A percentile compares a stretch with the other conserved stretches of the same genome.
These are phyloP conservation scores for Gymnopus androsaceus DNA, from an alignment of 1,284 basidiomycete genomes.

Conservation along the genomic window DNA sequence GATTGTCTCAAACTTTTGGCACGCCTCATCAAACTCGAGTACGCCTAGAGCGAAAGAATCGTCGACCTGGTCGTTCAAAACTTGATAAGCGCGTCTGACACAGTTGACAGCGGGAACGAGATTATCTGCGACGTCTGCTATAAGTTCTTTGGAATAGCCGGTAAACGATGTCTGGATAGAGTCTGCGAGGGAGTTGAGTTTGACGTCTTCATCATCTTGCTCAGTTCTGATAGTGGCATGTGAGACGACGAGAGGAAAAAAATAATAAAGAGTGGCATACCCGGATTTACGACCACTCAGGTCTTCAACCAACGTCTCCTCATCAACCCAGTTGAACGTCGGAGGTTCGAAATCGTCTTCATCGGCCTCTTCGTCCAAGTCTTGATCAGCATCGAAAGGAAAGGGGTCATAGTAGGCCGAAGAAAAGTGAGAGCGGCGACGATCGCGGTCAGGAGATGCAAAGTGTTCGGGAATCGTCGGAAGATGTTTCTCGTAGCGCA, in stretches of 20 bases:
- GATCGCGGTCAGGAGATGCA: not conserved
- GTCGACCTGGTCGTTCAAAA: constrained; percentile 51
- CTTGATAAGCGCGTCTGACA: constrained; percentile 45
- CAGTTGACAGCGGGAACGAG: constrained; percentile 54
- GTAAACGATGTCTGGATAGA: constrained; percentile 51
- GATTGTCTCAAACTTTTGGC: constrained; percentile 50
- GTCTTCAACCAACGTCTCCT: constrained; percentile 22
- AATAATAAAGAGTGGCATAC: not conserved
- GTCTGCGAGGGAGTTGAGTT: constrained; percentile 44
- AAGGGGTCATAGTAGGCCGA: constrained; percentile 2
- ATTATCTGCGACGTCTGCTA: constrained; percentile 51
- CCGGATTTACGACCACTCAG: constrained; percentile 7
- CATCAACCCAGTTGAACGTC: constrained; percentile 23
- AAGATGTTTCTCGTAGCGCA: too few species aligned
- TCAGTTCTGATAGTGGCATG: constrained; percentile 9
- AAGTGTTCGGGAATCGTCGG: constrained; percentile 3
- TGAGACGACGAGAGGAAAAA: not conserved
- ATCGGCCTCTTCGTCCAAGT: constrained; percentile 1
- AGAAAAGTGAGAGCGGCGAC: constrained; percentile 8
- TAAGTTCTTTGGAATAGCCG: constrained; percentile 41
- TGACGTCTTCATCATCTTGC: constrained; percentile 24
- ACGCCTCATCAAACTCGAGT: constrained; percentile 52
- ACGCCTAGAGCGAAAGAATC: constrained; percentile 46
- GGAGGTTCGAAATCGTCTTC: constrained; percentile 6
- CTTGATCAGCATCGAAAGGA: constrained; percentile 7